Evolutionary conservation across 805 yeast species (phyloP), one percentile per base, ranked within the genome.

Genomic region (Kluyveromyces nonfermentans): DNA sequence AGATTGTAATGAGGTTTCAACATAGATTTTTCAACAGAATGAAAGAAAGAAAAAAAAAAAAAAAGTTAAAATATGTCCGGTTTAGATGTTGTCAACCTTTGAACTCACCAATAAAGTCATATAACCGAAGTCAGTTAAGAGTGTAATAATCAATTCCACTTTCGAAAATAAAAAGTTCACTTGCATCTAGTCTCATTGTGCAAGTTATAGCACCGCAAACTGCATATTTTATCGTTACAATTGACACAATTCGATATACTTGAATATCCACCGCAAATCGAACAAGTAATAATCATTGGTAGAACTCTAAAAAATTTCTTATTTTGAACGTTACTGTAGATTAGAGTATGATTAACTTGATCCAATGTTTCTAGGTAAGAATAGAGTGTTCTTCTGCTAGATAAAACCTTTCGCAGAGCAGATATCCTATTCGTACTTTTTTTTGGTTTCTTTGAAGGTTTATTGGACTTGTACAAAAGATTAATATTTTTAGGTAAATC

Each of bases 181-280:
- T 54, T 47, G 43, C 67, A 62, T 41, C 67, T 58, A 17, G 67
- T 57, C 37, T 62, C 67, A 43, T 57, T 59, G 45, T 62, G 67
- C 28, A 60, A 36, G 32, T 50, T 57, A 35, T 50, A 61, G 46
- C 67, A 62, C 15, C 50, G 52, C 16, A 62, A 46, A 7, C 62
- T 59, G 42, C 67, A 62, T 15, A 62, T 53, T 41, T 61, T 62
- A 42, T 56, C 59, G 3, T 53, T 53, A 47, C 67, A 62, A 16
- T 51, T 50, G 3, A 59, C 63, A 43, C 66, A 62, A 18, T 64
- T 56, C 4, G 65, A 55, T 17, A 60, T 51, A 40, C 63, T 56
- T 22, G 54, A 55, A 46, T 53, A 53, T 14, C 60, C 62, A 40
- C 65, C 65, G 43, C 65, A 63, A 2, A 61, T 57, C 20, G 67